phyloP scores from a whole-genome alignment of 129 eudicot genomes.

The Arctium lappa region DNA sequence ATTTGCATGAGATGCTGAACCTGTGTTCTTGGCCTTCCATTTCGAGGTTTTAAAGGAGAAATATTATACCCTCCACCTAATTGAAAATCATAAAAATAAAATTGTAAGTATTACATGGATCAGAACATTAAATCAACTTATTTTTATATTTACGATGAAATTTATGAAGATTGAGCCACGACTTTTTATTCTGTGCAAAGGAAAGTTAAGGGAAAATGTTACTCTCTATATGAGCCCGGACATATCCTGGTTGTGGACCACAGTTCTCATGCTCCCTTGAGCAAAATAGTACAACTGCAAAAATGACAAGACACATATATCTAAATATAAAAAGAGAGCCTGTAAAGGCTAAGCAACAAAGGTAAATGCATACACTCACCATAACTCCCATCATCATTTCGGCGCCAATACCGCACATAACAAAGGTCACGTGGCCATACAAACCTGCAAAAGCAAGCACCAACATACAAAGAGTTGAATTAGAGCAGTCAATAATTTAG shows the following conservation, averaged over 20 bases:
- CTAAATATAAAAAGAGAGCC: not conserved
- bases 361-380: slow-evolving; percentile 40
- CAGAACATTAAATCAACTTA: not conserved
- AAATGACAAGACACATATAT: slow-evolving; percentile 1
- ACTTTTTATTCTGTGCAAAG: too few species aligned
- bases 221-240: slow-evolving; percentile 95
- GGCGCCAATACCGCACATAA: slow-evolving; percentile 95
- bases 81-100: slow-evolving; percentile 7
- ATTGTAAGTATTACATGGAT: slow-evolving; percentile 15
- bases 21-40: slow-evolving; percentile 90
- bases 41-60: slow-evolving; percentile 78
- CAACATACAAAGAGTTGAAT: not conserved
- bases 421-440: slow-evolving; percentile 98
- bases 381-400: slow-evolving; percentile 93
- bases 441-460: slow-evolving; percentile 45
- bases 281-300: slow-evolving; percentile 88
- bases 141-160: not conserved
- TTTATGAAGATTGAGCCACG: too few species aligned
- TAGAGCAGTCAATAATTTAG: not conserved
- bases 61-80: slow-evolving; percentile 96
- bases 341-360: not conserved
- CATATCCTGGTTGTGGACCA: slow-evolving; percentile 92
- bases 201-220: slow-evolving; percentile 19
- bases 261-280: slow-evolving; percentile 89
- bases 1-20: slow-evolving; percentile 99